Percentiles rank a stretch among this genome's conserved stretches.
These are phyloP conservation scores for Apiospora koreana DNA, from an alignment of 2,329 filamentous ascomycete species.

Conservation along the genomic window DNA sequence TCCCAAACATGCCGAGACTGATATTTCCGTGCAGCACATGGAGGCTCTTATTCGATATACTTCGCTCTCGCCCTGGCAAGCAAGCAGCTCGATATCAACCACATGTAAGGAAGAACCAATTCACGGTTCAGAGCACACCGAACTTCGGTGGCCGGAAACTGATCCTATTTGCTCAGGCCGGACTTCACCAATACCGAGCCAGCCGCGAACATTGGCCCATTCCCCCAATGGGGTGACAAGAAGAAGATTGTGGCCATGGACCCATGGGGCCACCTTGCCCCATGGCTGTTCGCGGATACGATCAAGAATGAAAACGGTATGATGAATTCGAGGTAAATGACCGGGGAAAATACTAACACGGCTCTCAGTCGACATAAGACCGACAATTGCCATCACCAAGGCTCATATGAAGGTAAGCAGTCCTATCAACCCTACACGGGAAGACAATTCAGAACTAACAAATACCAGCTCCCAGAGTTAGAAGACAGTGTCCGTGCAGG, in stretches of 20 bases:
- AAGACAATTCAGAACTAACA: constrained; percentile 15
- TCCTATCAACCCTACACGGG: not conserved
- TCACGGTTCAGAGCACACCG: not conserved
- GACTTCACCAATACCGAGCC: constrained; percentile 83
- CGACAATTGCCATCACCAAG: constrained; percentile 88
- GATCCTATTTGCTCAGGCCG: constrained; percentile 39
- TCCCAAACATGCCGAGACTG: not conserved
- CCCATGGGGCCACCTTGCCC: constrained; percentile 83
- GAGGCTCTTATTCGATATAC: constrained; percentile 95
- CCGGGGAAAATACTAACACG: not conserved
- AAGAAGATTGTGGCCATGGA: constrained; percentile 99
- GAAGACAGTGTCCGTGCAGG: constrained; percentile 83
- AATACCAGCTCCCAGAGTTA: constrained; percentile 74
- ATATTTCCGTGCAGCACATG: constrained; percentile 44
- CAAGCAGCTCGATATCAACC: constrained; percentile 81
- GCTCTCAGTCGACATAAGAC: constrained; percentile 72
- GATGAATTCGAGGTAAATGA: constrained; percentile 16
- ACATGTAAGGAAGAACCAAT: constrained; percentile 51
- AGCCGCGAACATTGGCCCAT: constrained; percentile 84
- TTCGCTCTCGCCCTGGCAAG: constrained; percentile 91
- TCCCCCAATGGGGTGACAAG: constrained; percentile 83
- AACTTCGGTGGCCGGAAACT: not conserved
- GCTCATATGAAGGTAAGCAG: constrained; percentile 78
- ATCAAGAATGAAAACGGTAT: constrained; percentile 73
- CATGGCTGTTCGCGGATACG: constrained; percentile 78